Percentiles rank a stretch among this genome's conserved stretches.
phyloP scores from a whole-genome alignment of 1,284 basidiomycete species.

The Xerocomus nothofagi region DNA sequence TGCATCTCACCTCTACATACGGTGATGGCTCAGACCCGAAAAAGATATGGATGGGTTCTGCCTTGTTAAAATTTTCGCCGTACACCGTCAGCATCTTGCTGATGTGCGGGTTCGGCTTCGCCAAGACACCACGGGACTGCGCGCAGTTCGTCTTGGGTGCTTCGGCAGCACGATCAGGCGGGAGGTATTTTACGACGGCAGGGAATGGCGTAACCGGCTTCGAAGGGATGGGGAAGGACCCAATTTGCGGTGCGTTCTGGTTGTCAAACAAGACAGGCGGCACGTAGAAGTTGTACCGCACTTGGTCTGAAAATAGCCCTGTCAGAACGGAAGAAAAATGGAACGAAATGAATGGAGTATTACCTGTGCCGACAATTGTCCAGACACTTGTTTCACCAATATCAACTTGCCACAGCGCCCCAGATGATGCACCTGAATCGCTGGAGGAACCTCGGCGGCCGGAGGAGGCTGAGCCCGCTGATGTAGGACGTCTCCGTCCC shows the following conservation, averaged over 20 bases:
- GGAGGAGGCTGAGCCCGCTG: slow-evolving; percentile 69
- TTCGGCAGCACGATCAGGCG: slow-evolving; percentile 78
- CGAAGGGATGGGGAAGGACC: slow-evolving; percentile 71
- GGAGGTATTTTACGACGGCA: slow-evolving; percentile 79
- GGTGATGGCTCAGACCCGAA: slow-evolving; percentile 87
- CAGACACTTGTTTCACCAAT: slow-evolving; percentile 89
- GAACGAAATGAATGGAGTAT: slow-evolving; percentile 17
- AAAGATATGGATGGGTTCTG: slow-evolving; percentile 77
- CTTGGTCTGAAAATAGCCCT: slow-evolving; percentile 58
- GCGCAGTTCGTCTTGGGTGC: slow-evolving; percentile 66
- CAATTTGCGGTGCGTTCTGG: slow-evolving; percentile 61
- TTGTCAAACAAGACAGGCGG: slow-evolving; percentile 82
- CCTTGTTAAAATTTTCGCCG: slow-evolving; percentile 87
- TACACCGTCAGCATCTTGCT: slow-evolving; percentile 83
- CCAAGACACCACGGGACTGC: slow-evolving; percentile 60
- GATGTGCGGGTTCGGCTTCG: slow-evolving; percentile 70
- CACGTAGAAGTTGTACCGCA: slow-evolving; percentile 90
- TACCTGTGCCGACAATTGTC: slow-evolving; percentile 90
- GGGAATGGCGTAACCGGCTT: slow-evolving; percentile 89
- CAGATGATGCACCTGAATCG: slow-evolving; percentile 67
- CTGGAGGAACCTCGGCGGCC: slow-evolving; percentile 61
- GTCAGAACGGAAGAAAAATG: slow-evolving; percentile 11
- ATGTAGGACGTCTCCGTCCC: slow-evolving; percentile 68
- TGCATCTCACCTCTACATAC: slow-evolving; percentile 86
- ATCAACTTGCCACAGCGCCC: slow-evolving; percentile 83